Base-by-base conservation (phyloP, 257 asterid genomes). In the Verbascum thapsus region DNA sequence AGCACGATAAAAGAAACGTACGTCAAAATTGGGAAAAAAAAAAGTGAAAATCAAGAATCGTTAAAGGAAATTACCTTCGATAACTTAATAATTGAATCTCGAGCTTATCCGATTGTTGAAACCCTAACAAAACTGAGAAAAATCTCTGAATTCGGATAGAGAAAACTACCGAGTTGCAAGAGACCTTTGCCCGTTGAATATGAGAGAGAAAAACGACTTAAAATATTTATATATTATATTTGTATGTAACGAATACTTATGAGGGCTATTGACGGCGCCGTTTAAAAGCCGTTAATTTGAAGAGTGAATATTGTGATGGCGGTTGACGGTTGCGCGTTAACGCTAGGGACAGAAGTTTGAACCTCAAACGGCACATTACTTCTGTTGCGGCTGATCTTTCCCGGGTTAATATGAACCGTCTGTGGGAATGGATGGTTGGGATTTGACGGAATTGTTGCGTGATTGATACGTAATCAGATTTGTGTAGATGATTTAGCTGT, bases 221-320 rank as follows among this genome's bases (percentile, higher is more conserved):
- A 71, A 50, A 22, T 20, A 43, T 42, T 39, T 67, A 58, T 72
- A 82, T 84, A 66, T 60, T 60, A 66, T 68, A 63, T 74, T 91
- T 81, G 96, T 88, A 80, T 74, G 83, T 82, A 88, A 88, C 96
- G 96, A 88, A 91, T 91, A 91, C 82, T 77, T 82, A 62, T 66
- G 62, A 73, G 68, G 76, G 76, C 66, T 59, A 67, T 52, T 76
- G 75, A 88, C 90, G 95, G 85, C 72, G 73, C 91, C 96, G 94
- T 85, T 79, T 38, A 20, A 1, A n/a, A 8, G 58, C 78, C 74
- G 95, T 91, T 77, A 75, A 23, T 5, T 58, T 4, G 37, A 13
- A 58, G 55, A 34, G 3, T 18, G 49, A 57, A n/a, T 42, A 20
- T 44, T 39, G 11, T 64, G 65, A 85, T 89, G 84, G 72, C 77